Conservation (phyloP, 1,284 basidiomycete species). For the Rhodotorula sp. region DNA sequence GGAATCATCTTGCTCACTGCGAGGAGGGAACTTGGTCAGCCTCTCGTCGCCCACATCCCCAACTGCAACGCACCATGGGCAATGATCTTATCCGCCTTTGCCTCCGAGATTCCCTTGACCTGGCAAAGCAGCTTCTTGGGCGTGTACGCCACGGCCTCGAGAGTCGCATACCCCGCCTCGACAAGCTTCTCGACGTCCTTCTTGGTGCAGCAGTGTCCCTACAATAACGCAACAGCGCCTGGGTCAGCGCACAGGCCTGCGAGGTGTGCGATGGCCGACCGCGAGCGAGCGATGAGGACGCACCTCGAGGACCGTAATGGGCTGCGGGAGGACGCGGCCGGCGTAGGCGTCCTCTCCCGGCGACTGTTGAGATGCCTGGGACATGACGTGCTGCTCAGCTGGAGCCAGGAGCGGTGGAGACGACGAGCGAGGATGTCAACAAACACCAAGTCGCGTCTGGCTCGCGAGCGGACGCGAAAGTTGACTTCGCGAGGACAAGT, state of each 20-base stretch:
- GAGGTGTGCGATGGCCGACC: neutral
- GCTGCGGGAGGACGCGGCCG: constrained; percentile 26
- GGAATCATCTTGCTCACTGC: constrained; percentile 93
- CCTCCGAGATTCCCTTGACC: constrained; percentile 96
- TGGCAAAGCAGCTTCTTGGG: constrained; percentile 88
- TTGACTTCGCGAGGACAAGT: neutral
- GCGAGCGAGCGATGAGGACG: neutral
- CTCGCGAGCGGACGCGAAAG: no score
- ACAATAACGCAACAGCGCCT: neutral
- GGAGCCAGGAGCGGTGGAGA: neutral
- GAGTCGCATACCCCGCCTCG: constrained; percentile 89
- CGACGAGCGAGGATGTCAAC: neutral
- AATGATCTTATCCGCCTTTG: constrained; percentile 96
- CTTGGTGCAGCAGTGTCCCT: constrained; percentile 71
- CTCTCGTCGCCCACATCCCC: neutral
- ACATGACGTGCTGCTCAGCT: constrained; percentile 6
- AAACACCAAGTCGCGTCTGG: neutral
- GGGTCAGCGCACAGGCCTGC: neutral
- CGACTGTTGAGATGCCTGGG: constrained; percentile 24
- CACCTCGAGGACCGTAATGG: constrained; percentile 23
- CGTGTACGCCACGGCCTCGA: constrained; percentile 95
- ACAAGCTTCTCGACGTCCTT: constrained; percentile 94
- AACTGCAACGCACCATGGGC: constrained; percentile 68
- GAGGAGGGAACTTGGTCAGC: constrained; percentile 10
- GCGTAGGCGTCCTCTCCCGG: constrained; percentile 19